Conservation (phyloP, 2,329 filamentous ascomycete genomes). For the Xylariaceae sp. region DNA sequence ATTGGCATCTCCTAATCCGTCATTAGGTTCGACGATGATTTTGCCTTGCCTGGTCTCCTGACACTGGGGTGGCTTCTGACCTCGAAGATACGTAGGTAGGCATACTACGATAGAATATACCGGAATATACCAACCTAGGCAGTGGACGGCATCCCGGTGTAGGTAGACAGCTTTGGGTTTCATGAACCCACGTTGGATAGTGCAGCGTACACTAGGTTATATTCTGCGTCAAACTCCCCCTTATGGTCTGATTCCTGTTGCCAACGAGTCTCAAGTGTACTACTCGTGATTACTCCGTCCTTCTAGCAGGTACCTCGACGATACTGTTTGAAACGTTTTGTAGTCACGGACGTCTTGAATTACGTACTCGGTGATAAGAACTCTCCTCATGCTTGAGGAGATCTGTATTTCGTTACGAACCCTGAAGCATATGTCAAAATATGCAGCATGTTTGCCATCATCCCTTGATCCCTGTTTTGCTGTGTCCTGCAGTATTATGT, state of each 20-base stretch:
- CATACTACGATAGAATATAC: no score
- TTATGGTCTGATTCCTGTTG: slow-evolving; percentile 9
- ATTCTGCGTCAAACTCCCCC: slow-evolving; percentile 11
- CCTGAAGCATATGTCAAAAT: no score
- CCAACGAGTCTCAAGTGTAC: background rate
- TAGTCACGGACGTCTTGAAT: background rate
- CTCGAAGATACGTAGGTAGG: background rate
- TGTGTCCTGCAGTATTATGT: no score
- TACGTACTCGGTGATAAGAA: no score
- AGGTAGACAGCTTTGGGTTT: background rate
- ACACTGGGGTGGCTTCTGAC: background rate
- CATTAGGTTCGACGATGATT: background rate
- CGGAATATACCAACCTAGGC: no score
- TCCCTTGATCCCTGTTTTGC: slow-evolving; percentile 3
- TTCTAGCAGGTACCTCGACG: background rate
- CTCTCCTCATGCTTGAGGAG: no score
- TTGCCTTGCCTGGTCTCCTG: background rate
- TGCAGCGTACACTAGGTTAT: slow-evolving; percentile 1
- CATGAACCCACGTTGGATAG: slow-evolving; percentile 12
- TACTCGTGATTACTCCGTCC: background rate
- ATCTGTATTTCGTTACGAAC: no score
- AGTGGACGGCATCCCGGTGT: background rate
- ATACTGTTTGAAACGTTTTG: no score
- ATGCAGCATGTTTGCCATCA: background rate
- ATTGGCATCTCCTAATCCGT: no score